Percentiles rank a stretch among this genome's conserved stretches.
These are phyloP conservation scores for Trichocladium uniseriatum DNA, from an alignment of 495 filamentous ascomycete genomes.

Conservation along the genomic window DNA sequence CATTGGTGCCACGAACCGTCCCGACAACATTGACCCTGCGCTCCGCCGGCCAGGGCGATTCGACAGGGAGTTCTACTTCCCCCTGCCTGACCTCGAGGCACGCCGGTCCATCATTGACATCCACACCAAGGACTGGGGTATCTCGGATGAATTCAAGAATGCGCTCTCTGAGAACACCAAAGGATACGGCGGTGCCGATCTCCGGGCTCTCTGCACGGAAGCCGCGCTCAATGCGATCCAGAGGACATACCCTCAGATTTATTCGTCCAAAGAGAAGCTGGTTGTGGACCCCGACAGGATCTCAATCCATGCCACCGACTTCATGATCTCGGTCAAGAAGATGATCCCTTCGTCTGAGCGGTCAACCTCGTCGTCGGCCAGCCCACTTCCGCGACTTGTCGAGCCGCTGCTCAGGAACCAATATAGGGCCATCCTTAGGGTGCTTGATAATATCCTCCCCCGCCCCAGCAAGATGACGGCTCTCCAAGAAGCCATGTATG, in stretches of 20 bases:
- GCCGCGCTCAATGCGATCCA: conserved; percentile 98
- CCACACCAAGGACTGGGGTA: conserved; percentile 87
- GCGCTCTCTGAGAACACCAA: conserved; percentile 80
- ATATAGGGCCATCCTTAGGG: conserved; percentile 52
- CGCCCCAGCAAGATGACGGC: conserved; percentile 76
- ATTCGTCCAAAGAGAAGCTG: conserved; percentile 82
- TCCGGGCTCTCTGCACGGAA: conserved; percentile 91
- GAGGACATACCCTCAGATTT: conserved; percentile 90
- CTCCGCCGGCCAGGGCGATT: conserved; percentile 90
- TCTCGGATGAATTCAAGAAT: conserved; percentile 69
- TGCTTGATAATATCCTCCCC: conserved; percentile 72
- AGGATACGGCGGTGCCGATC: conserved; percentile 91
- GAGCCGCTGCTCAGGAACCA: conserved; percentile 73
- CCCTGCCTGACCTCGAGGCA: conserved; percentile 69
- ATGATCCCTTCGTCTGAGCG: conserved; percentile 91
- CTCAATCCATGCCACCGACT: conserved; percentile 78
- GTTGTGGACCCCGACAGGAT: conserved; percentile 78
- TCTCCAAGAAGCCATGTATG: conserved; percentile 86
- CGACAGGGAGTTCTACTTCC: conserved; percentile 96
- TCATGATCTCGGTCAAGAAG: conserved; percentile 92
- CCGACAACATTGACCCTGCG: conserved; percentile 93
- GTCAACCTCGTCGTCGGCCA: conserved; percentile 70
- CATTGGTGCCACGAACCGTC: conserved; percentile 94
- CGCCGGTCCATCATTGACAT: conserved; percentile 85
- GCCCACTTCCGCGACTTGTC: conserved; percentile 63